Evolutionary conservation across 2,329 filamentous ascomycete genomes (phyloP), one percentile per base, ranked within the genome.

Genomic region (Sclerotinia glacialis): DNA sequence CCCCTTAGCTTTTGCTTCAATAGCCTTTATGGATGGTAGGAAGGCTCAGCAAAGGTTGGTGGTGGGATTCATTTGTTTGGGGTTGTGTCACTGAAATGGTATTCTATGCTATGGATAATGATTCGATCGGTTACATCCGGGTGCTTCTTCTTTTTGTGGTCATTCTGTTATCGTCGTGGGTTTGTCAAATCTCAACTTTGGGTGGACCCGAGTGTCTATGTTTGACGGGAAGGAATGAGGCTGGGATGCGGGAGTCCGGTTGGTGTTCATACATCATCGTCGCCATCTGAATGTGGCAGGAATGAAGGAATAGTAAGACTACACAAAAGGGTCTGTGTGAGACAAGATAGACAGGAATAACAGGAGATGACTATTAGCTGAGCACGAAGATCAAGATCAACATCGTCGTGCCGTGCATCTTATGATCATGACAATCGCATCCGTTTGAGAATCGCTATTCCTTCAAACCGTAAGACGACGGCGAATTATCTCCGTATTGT

Each of bases 41-140:
- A 59, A 42, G 23, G 28, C 12, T 59, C 42, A 60, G 44, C 9
- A 49, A 34, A 49, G 11, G 31, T 60, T 18, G 2, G 31, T 21
- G 31, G n/a, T 34, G 28, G n/a, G n/a, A 28, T 21, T 60, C 21
- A 47, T 42, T 47, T 7, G 44, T 31, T n/a, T 61, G 23, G 58
- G 7, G 16, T 37, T 49, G 58, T 60, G 28, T 40, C 58, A 61
- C 58, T 26, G n/a, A 61, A 49, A 61, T 61, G 8, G 31, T 49
- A 40, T 31, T 37, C 44, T 47, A 37, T 49, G 9, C 31, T 49
- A 61, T 49, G 44, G 31, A 49, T 49, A 61, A 42, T 40, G 31
- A 61, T 61, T 61, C 44, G n/a, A 40, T 49, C 31, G 16, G 46
- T 60, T 49, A 61, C 58, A 61, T 61, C 14, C 58, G 31, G 58